Conservation (phyloP, 441 rosid genomes). For the Dalechampia spathulata region DNA sequence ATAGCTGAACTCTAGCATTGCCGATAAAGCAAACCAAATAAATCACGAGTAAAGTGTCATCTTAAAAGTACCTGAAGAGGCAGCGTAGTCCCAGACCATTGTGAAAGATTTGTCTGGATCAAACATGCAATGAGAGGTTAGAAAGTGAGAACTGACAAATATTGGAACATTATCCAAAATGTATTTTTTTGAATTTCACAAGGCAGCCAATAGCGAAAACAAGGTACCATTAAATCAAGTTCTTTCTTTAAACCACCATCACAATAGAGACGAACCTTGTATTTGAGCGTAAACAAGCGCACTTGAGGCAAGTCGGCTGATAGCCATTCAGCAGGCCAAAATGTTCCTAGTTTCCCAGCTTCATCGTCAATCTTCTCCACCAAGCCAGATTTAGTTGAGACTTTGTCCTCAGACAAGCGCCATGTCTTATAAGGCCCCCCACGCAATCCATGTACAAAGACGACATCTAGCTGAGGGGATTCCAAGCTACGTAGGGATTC, state of each 20-base stretch:
- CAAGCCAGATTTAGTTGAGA: constrained; percentile 88
- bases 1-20: not conserved
- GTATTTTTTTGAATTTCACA: no score
- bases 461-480: constrained; percentile 65
- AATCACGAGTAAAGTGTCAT: no score
- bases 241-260: constrained; percentile 3
- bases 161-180: no score
- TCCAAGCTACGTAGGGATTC: constrained; percentile 27
- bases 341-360: constrained; percentile 94
- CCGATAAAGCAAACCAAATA: not conserved
- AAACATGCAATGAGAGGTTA: constrained; percentile 18
- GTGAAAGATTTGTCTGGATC: constrained; percentile 87
- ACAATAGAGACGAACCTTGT: constrained; percentile 63
- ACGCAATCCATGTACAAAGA: constrained; percentile 91
- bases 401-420: constrained; percentile 86
- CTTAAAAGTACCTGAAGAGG: constrained; percentile 92
- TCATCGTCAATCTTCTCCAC: constrained; percentile 97
- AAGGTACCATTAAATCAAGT: not conserved
- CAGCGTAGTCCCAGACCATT: constrained; percentile 93
- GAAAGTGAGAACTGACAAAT: constrained; percentile 10
- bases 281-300: constrained; percentile 80
- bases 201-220: no score
- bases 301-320: constrained; percentile 78
- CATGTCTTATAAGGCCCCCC: constrained; percentile 98
- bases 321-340: constrained; percentile 99